These are phyloP conservation scores for Taphrina deformans DNA, from an alignment of 1,139 yeast genomes.

Conservation along the genomic window DNA sequence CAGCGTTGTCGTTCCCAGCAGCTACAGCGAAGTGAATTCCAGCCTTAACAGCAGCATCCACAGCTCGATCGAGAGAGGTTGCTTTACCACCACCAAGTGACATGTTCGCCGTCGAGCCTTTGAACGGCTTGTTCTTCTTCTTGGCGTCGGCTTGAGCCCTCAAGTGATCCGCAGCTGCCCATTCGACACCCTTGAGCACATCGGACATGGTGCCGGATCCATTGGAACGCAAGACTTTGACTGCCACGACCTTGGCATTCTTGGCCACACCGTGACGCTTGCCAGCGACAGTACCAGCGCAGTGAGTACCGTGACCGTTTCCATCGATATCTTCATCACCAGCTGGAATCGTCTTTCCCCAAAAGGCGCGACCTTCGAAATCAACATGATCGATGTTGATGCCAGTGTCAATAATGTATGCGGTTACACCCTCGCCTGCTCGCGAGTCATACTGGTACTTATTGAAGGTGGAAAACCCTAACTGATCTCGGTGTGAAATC, in stretches of 20 bases:
- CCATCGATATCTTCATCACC: conserved; percentile 85
- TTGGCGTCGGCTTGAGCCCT: conserved; percentile 45
- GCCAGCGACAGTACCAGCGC: conserved; percentile 64
- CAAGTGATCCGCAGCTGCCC: conserved; percentile 48
- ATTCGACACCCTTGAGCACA: conserved; percentile 53
- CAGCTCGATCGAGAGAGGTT: conserved; percentile 55
- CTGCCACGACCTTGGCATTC: conserved; percentile 61
- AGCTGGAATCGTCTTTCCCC: conserved; percentile 89
- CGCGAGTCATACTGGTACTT: conserved; percentile 78
- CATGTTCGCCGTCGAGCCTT: conserved; percentile 61
- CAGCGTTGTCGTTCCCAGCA: conserved; percentile 66
- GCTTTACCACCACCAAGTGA: conserved; percentile 64
- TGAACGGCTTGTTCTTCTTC: conserved; percentile 44
- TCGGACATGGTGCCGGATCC: conserved; percentile 56
- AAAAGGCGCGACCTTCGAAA: conserved; percentile 84
- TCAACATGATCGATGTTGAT: conserved; percentile 76
- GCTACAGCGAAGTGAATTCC: conserved; percentile 66
- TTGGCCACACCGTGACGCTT: conserved; percentile 63
- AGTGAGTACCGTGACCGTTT: conserved; percentile 80
- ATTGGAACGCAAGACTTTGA: conserved; percentile 54
- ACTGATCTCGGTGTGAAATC: conserved; percentile 80
- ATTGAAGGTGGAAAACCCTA: conserved; percentile 76
- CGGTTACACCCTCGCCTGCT: conserved; percentile 90
- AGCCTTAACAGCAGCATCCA: conserved; percentile 60
- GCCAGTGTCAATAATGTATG: conserved; percentile 91